A percentile compares a stretch with the other conserved stretches of the same genome.
Evolutionary conservation across 352 stramenopile genomes (phyloP).

Genomic region (Phytophthora sansomeana): DNA sequence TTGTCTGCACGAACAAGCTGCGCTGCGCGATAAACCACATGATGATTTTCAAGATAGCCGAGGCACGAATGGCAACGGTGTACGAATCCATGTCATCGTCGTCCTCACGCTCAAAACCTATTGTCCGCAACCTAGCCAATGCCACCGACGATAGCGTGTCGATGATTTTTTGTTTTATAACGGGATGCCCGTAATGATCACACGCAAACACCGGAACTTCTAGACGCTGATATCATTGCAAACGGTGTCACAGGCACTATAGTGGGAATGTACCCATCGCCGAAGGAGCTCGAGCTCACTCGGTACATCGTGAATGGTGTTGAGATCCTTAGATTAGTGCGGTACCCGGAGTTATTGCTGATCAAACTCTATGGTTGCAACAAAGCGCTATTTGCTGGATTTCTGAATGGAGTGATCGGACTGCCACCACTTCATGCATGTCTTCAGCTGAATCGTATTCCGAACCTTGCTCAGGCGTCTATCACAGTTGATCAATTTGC

Average conservation of each 20-base stretch:
- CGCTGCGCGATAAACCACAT: slow-evolving; percentile 13
- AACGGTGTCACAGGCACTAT: slow-evolving; percentile 21
- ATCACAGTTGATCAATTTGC: slow-evolving; percentile 34
- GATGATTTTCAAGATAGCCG: slow-evolving; percentile 13
- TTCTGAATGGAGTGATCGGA: slow-evolving; percentile 12
- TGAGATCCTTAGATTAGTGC: background rate
- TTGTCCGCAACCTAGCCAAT: slow-evolving; percentile 5
- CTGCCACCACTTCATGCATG: background rate
- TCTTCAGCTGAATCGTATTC: background rate
- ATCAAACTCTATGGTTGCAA: slow-evolving; percentile 11
- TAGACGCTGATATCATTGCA: slow-evolving; percentile 9
- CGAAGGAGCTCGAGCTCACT: background rate
- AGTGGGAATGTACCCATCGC: slow-evolving; percentile 15
- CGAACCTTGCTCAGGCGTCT: slow-evolving; percentile 10
- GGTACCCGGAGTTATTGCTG: slow-evolving; percentile 2
- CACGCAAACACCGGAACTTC: slow-evolving; percentile 16
- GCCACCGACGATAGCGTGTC: slow-evolving; percentile 15
- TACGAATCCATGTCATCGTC: slow-evolving; percentile 15
- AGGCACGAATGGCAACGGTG: background rate
- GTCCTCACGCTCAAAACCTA: background rate
- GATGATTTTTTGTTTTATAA: slow-evolving; percentile 25
- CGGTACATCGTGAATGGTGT: background rate
- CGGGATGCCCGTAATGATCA: slow-evolving; percentile 22
- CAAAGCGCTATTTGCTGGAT: background rate
- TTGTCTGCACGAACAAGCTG: slow-evolving; percentile 25